Conservation (phyloP, 2,329 filamentous ascomycete species). For the Talaromyces sp. region DNA sequence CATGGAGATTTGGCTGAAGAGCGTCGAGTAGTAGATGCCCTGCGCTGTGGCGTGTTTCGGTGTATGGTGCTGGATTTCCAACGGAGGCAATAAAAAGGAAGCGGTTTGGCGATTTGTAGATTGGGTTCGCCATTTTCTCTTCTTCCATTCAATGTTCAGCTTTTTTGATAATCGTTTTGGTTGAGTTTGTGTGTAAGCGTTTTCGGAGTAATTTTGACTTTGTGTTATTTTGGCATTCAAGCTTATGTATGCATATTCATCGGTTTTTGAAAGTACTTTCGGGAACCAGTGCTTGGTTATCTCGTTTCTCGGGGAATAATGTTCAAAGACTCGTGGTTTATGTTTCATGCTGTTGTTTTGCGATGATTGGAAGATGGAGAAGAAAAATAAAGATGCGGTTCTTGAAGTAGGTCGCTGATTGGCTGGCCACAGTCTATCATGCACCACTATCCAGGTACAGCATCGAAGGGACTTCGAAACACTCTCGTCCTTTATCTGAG, state of each 20-base stretch:
- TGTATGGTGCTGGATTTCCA: conserved; percentile 70
- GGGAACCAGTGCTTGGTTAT: not conserved
- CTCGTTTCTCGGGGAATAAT: not conserved
- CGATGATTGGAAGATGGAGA: not conserved
- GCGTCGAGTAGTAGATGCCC: conserved; percentile 73
- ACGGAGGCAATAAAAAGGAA: conserved; percentile 76
- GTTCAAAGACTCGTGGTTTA: not conserved
- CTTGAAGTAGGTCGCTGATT: not conserved
- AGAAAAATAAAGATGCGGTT: not conserved
- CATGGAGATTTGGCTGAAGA: conserved; percentile 50
- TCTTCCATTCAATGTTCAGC: not conserved
- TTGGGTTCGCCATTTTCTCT: conserved; percentile 7
- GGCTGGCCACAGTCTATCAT: not conserved
- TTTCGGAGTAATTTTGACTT: not conserved
- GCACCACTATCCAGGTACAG: not conserved
- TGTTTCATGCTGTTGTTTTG: not conserved
- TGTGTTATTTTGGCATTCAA: not conserved
- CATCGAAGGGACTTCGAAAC: conserved; percentile 31
- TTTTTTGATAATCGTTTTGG: not conserved
- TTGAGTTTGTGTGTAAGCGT: not conserved
- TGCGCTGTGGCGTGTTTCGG: conserved; percentile 77
- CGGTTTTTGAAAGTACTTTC: not conserved
- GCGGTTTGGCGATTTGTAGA: conserved; percentile 24
- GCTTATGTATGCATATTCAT: not conserved
- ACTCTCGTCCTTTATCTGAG: conserved; percentile 28